These are phyloP conservation scores for Adansonia gregorii DNA, from an alignment of 441 rosid genomes.

Conservation along the genomic window DNA sequence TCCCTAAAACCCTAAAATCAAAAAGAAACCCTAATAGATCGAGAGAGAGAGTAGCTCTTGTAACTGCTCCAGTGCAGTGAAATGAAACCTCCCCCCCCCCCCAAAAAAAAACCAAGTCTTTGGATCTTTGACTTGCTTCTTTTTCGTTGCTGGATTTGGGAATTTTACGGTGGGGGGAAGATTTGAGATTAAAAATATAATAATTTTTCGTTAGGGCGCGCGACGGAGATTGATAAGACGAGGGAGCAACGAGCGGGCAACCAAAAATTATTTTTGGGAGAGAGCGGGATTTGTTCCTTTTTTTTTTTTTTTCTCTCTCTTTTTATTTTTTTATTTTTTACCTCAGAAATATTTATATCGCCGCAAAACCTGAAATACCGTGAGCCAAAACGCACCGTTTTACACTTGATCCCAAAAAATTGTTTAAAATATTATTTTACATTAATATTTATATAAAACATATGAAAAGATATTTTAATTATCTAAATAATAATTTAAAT, in stretches of 20 bases:
- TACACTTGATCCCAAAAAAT: too few relatives aligned
- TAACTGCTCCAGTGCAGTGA: background rate
- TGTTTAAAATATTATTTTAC: too few relatives aligned
- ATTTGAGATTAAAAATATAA: background rate
- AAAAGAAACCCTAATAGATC: background rate
- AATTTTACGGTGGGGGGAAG: slow-evolving; percentile 11
- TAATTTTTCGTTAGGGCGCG: background rate
- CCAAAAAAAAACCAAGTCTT: background rate
- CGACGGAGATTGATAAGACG: background rate
- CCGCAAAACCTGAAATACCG: too few relatives aligned
- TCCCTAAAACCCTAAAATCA: slow-evolving; percentile 31
- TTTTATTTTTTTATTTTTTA: too few relatives aligned
- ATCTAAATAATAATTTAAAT: too few relatives aligned
- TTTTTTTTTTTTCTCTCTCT: background rate
- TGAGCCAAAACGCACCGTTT: too few relatives aligned
- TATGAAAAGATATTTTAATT: too few relatives aligned
- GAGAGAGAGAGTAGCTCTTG: background rate
- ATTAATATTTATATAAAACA: too few relatives aligned
- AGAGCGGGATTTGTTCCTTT: slow-evolving; percentile 33
- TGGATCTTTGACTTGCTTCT: background rate
- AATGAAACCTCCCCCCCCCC: background rate
- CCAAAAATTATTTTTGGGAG: background rate
- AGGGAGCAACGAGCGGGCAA: slow-evolving; percentile 19
- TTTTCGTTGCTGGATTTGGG: background rate
- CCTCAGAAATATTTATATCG: too few relatives aligned